phyloP scores from a whole-genome alignment of 1,284 basidiomycete genomes.

The Chiua sp. region DNA sequence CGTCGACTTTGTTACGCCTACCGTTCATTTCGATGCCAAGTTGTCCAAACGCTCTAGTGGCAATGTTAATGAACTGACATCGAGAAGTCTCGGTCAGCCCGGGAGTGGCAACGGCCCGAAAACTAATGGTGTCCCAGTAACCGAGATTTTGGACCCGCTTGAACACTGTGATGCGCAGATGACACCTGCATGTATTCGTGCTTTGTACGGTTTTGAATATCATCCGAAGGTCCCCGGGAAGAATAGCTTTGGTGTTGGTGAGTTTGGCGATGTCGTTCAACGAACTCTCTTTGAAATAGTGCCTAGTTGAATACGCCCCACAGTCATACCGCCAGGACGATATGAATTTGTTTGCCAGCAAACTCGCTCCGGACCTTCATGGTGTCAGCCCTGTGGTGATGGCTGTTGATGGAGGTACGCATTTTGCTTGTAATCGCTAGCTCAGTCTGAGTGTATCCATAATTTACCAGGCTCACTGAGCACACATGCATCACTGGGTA shows the following conservation, averaged over 20 bases:
- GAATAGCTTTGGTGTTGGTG: slow-evolving; percentile 59
- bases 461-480: slow-evolving; percentile 36
- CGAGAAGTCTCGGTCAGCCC: slow-evolving; percentile 36
- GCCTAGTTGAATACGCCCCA: slow-evolving; percentile 54
- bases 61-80: not conserved
- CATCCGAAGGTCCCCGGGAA: slow-evolving; percentile 43
- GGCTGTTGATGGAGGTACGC: slow-evolving; percentile 52
- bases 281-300: not conserved
- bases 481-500: slow-evolving; percentile 39
- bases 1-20: slow-evolving; percentile 53
- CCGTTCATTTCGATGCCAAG: slow-evolving; percentile 46
- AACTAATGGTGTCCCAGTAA: slow-evolving; percentile 36
- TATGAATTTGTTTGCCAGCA: slow-evolving; percentile 50
- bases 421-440: not conserved
- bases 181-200: slow-evolving; percentile 51
- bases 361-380: slow-evolving; percentile 39
- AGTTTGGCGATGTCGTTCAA: slow-evolving; percentile 10
- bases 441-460: slow-evolving; percentile 9
- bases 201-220: slow-evolving; percentile 51
- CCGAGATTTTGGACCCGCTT: slow-evolving; percentile 24
- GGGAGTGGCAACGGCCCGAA: slow-evolving; percentile 39
- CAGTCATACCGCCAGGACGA: slow-evolving; percentile 50
- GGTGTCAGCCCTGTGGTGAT: slow-evolving; percentile 41
- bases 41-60: slow-evolving; percentile 23
- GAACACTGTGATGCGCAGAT: slow-evolving; percentile 48